Evolutionary conservation across 768 basidiomycete species (phyloP), one percentile per base, ranked within the genome.

Genomic region (Hypholoma fasciculare): DNA sequence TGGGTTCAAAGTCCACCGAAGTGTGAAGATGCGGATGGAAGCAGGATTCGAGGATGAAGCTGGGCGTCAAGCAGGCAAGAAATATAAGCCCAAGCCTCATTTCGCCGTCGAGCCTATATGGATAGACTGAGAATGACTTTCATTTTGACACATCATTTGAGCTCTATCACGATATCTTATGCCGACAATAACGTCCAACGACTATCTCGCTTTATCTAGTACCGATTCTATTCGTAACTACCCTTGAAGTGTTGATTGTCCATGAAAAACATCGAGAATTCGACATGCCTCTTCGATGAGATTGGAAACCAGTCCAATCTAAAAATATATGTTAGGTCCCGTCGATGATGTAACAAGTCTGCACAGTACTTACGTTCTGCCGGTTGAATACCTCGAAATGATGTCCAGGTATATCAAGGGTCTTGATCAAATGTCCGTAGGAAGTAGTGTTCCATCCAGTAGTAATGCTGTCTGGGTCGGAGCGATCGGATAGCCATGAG

Each of bases 351-450:
- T 34, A 34, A 9, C 11, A 4, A 3, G 30, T 27, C 30, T 26
- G 2, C 14, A 38, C 17, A 11, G 26, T 1, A 65, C 74, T 11
- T 60, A 89, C 89, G 65, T 86, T 79, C 8, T 61, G 58, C 8
- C 69, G 58, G 47, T 78, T 72, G 65, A 90, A 90, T 0, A 81
- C 74, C 61, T 80, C 68, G 59, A 90, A 89, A 61, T 90, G 89
- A 66, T 89, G 70, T 0, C 89, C 89, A 0, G 87, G 83, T 3
- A 90, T 82, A 59, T 85, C 81, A 42, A 83, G 65, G 2, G 80
- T 72, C 39, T 76, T 73, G 1, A 88, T 23, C 56, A 6, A 65
- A 30, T 8, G 49, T 57, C 4, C 73, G 7, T 34, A 74, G 0
- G 77, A 69, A 8, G 85, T 60, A 0, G 44, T 60, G 53, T 82